Conservation (phyloP, 768 basidiomycete species). For the Hydnomerulius pinastri region DNA sequence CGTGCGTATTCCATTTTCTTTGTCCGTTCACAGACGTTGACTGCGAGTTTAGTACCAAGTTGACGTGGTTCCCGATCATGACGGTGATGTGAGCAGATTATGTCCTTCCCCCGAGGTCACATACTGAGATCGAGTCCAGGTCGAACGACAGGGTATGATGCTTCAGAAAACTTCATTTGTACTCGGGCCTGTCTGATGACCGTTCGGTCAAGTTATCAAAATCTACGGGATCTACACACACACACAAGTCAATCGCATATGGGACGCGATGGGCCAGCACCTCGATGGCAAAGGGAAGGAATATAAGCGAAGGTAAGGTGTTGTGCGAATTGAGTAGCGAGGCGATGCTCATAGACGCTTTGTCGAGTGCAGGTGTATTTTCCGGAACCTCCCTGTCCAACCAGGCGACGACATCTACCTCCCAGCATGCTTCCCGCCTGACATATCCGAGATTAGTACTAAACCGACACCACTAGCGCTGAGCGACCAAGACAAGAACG, state of each 20-base stretch:
- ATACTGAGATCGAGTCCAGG: constrained; percentile 23
- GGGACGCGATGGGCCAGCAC: constrained; percentile 47
- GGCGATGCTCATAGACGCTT: background rate
- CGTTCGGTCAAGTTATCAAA: constrained; percentile 39
- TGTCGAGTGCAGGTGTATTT: constrained; percentile 42
- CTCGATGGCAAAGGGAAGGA: constrained; percentile 47
- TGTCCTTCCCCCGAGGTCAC: background rate
- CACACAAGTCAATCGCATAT: constrained; percentile 47
- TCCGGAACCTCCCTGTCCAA: constrained; percentile 37
- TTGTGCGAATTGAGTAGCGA: background rate
- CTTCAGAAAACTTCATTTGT: background rate
- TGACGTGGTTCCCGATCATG: constrained; percentile 45
- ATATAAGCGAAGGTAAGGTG: constrained; percentile 50
- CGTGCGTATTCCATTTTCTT: constrained; percentile 32
- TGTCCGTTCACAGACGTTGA: background rate
- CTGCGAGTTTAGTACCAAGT: constrained; percentile 44
- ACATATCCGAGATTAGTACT: constrained; percentile 21
- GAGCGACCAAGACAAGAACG: constrained; percentile 46
- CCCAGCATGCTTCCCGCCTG: constrained; percentile 55
- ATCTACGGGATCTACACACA: constrained; percentile 56
- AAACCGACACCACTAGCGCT: constrained; percentile 31
- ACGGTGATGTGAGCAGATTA: constrained; percentile 24
- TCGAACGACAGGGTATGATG: constrained; percentile 40
- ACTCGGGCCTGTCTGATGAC: too few relatives aligned
- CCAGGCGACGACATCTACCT: constrained; percentile 45